Conservation (phyloP, 352 stramenopile species). For the Pythium angustatum region DNA sequence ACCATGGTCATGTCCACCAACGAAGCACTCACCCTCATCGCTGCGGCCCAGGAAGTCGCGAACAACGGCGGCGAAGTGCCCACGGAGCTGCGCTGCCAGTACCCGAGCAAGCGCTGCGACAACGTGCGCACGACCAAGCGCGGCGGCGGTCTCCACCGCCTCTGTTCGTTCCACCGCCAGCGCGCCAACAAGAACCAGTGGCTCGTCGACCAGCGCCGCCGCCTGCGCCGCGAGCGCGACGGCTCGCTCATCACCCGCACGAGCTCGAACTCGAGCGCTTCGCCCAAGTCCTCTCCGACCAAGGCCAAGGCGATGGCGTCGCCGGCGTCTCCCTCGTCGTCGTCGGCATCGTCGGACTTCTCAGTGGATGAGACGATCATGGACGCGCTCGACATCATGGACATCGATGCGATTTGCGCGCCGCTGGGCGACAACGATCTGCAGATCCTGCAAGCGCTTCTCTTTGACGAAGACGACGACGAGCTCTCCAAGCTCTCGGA, state of each 20-base stretch:
- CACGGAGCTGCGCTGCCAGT: conserved; percentile 13
- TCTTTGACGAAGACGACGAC: conserved; percentile 26
- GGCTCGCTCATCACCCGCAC: conserved; percentile 1
- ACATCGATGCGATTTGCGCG: conserved; percentile 11
- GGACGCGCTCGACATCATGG: conserved; percentile 12
- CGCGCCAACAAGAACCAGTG: conserved; percentile 33
- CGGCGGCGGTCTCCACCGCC: conserved; percentile 16
- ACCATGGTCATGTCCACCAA: conserved; percentile 17
- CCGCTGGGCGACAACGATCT: conserved; percentile 21
- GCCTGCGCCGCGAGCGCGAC: conserved; percentile 24
- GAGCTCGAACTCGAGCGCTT: not conserved
- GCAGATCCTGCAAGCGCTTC: conserved; percentile 22
- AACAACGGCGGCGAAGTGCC: conserved; percentile 14
- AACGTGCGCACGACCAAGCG: conserved; percentile 20
- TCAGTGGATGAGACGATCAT: conserved; percentile 8
- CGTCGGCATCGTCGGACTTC: not conserved
- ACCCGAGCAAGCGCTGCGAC: conserved; percentile 21
- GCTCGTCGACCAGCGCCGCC: conserved; percentile 29
- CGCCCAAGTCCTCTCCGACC: not conserved
- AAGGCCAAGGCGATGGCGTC: not conserved
- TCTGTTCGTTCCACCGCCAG: conserved; percentile 19
- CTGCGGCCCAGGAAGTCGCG: conserved; percentile 4
- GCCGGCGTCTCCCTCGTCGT: not conserved
- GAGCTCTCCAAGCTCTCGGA: conserved; percentile 13
- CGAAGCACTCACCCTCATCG: conserved; percentile 12